These are phyloP conservation scores for Tetratostichococcus sp. DNA, from an alignment of 139 green algal genomes.

Conservation along the genomic window DNA sequence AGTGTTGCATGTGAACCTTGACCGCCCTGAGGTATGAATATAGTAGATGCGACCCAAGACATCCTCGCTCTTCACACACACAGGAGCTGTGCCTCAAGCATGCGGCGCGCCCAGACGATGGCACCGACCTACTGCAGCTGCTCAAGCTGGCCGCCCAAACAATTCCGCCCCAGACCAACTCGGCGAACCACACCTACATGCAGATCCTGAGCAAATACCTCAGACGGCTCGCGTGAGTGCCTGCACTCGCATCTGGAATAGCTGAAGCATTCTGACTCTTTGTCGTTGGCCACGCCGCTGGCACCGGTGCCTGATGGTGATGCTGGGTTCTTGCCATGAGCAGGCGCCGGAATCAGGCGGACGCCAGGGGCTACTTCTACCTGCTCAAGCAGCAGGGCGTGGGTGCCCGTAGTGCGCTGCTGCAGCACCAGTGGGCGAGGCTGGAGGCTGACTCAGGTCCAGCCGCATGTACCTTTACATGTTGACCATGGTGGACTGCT, in stretches of 20 bases:
- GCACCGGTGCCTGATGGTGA: too few relatives aligned
- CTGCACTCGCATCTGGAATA: too few relatives aligned
- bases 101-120: background rate
- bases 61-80: too few relatives aligned
- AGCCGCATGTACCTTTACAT: too few relatives aligned
- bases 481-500: background rate
- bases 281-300: too few relatives aligned
- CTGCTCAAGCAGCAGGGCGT: slow-evolving; percentile 74
- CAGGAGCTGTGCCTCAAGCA: background rate
- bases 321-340: background rate
- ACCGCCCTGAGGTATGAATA: too few relatives aligned
- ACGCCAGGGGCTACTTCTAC: slow-evolving; percentile 84
- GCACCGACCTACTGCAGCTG: slow-evolving; percentile 51
- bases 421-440: slow-evolving; percentile 75
- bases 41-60: too few relatives aligned
- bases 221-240: background rate
- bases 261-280: too few relatives aligned
- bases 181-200: slow-evolving; percentile 56
- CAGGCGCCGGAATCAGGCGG: slow-evolving; percentile 57
- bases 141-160: slow-evolving; percentile 66
- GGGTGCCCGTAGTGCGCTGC: slow-evolving; percentile 36
- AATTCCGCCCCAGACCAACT: slow-evolving; percentile 56
- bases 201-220: slow-evolving; percentile 46
- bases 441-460: slow-evolving; percentile 58
- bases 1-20: too few relatives aligned